Evolutionary conservation across 192 early-diverging fungal species (phyloP), one percentile per base, ranked within the genome.

Genomic region (Linnemannia exigua): DNA sequence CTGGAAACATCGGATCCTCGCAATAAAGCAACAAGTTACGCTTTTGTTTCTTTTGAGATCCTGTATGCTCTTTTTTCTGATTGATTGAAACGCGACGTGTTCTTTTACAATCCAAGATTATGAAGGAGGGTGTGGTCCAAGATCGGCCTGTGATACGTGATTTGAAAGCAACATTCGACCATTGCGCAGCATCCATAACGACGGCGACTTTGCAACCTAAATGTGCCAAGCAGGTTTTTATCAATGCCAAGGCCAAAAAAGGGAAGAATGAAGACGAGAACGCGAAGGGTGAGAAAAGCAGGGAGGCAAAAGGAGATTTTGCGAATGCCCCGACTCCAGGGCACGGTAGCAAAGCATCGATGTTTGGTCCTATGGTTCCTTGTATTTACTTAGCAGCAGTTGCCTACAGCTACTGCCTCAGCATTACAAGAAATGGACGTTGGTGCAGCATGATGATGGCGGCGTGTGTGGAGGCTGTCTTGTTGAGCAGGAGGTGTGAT

Each of bases 151-250:
- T 31, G 58, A 31, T 63, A 63, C 28, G 58, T 63, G 58, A 63
- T 63, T 63, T 63, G 58, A 28, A 63, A 63, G 28, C 58, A 63
- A 31, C 28, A 63, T 63, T 63, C 58, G 3, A 31, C 58, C 28
- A 31, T 63, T 63, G 58, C 58, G 58, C 58, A 63, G 58, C 58
- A 22, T 63, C 15, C 58, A 63, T 14, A n/a, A 54, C 6, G 58
- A 11, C 25, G 51, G 51, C n/a, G 58, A 31, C 25, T 33, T 28
- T 63, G 9, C 9, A 63, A 31, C 1, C 28, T 12, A 63, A 63
- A 31, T 15, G 58, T 61, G 58, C 58, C 58, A 63, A 63, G 58
- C 28, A 69, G 37, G 67, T 35, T 68, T 69, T 69, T 69, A 19
- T 38, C 17, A 44, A 16, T 5, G 19, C 12, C 33, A 33, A n/a